Base-by-base conservation (phyloP, 2,329 filamentous ascomycete species). In the Uncinocarpus reesii region DNA sequence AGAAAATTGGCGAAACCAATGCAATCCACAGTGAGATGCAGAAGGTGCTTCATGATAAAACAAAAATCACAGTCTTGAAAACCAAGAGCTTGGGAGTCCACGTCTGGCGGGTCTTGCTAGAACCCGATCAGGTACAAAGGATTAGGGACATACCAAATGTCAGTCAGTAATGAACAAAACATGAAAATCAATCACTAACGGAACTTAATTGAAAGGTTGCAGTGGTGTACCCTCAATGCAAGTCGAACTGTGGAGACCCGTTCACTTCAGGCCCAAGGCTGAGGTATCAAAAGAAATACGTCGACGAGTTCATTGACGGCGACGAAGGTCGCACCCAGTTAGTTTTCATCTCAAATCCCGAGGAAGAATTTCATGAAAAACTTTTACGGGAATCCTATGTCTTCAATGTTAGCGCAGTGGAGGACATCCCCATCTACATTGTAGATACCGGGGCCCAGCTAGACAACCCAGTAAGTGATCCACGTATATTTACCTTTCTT, bases 341-440 rank as follows among this genome's bases (percentile, higher is more conserved):
- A 36, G 29, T 32, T 28, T 50, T 26, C 36, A 32, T 50, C 28
- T 50, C 48, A 16, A 16, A 36, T 18, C 13, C 4, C 4, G 7
- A 18, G 15, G 7, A n/a, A 18, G 13, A 36, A 18, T 42, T 23
- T 1, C 6, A 21, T 7, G 32, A 49, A 13, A 7, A 37, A 1
- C 11, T 7, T 8, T 36, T 37, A 20, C 13, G 32, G 2, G 20
- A 42, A 5, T 3, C 23, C n/a, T 51, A 51, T 34, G 37, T 21
- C 21, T 51, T 51, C 28, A 44, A 51, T 28, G 38, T 21, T n/a
- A 42, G 26, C 26, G 40, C 44, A 4, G 49, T 43, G 21, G 5
- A 47, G 16, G 49, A 48, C 29, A 38, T 51, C 40, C 43, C 43
- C 10, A 44, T 51, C 7, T 51, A 48, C 20, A 48, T 51, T 18